Evolutionary conservation across 352 stramenopile species (phyloP).

Genomic region (Phytopythium vexans): DNA sequence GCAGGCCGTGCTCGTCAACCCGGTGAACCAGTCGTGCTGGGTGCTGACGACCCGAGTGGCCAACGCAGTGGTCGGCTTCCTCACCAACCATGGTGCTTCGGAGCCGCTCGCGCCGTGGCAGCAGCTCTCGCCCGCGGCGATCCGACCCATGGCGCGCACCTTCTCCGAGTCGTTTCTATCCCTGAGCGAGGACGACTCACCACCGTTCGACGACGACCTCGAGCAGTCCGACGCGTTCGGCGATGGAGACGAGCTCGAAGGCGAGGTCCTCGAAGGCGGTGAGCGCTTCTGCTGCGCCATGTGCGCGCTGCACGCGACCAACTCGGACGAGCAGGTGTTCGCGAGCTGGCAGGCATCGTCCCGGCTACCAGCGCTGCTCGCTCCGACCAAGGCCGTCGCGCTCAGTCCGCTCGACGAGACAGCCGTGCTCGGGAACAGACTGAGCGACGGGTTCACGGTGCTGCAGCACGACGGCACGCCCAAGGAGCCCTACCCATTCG

Average conservation of each 20-base stretch:
- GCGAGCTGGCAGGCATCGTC: constrained; percentile 22
- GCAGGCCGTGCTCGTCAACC: constrained; percentile 34
- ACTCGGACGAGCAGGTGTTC: constrained; percentile 41
- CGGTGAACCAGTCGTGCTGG: constrained; percentile 33
- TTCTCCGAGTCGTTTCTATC: constrained; percentile 33
- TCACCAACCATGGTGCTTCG: constrained; percentile 23
- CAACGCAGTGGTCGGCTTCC: constrained; percentile 26
- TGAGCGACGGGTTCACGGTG: constrained; percentile 6
- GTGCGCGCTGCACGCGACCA: constrained; percentile 27
- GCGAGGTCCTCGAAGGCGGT: constrained; percentile 13
- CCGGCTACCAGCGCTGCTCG: constrained; percentile 14
- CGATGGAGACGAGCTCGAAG: constrained; percentile 3
- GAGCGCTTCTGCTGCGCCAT: constrained; percentile 38
- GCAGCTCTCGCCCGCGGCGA: constrained; percentile 17
- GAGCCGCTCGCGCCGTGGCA: constrained; percentile 9
- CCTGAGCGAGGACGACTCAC: background rate
- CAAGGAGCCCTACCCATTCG: constrained; percentile 18
- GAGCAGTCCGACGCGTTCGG: constrained; percentile 6
- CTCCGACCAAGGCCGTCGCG: constrained; percentile 13
- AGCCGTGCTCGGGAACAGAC: constrained; percentile 10
- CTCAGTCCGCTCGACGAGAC: constrained; percentile 14
- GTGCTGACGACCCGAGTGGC: constrained; percentile 28
- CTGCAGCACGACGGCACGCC: constrained; percentile 27
- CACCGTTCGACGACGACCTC: background rate
- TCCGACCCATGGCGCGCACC: constrained; percentile 21